phyloP scores from a whole-genome alignment of 2,329 filamentous ascomycete species.

The Coniochaeta pulveracea region DNA sequence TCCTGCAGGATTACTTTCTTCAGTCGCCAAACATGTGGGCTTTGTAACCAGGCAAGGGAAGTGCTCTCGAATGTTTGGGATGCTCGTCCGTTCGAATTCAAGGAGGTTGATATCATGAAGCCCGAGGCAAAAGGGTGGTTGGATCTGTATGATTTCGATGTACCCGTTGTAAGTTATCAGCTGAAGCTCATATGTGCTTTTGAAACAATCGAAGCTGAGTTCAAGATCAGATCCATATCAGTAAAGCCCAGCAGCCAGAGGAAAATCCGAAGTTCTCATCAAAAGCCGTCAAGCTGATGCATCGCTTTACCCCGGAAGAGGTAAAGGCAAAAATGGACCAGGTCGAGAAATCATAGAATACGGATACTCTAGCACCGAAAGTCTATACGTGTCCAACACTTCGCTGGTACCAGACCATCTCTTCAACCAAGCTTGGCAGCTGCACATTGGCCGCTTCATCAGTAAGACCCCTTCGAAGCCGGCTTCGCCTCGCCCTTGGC shows the following conservation, averaged over 20 bases:
- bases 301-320: slow-evolving; percentile 58
- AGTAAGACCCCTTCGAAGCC: slow-evolving; percentile 29
- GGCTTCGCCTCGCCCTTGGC: slow-evolving; percentile 29
- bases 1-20: slow-evolving; percentile 63
- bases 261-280: slow-evolving; percentile 43
- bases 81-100: slow-evolving; percentile 53
- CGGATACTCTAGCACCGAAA: too few species aligned
- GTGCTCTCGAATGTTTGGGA: slow-evolving; percentile 61
- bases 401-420: too few species aligned
- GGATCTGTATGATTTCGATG: slow-evolving; percentile 69
- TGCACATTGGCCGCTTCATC: slow-evolving; percentile 5
- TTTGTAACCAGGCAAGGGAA: slow-evolving; percentile 58
- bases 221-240: slow-evolving; percentile 44
- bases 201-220: not conserved
- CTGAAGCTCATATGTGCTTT: not conserved
- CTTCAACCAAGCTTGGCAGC: too few species aligned
- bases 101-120: slow-evolving; percentile 59
- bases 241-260: slow-evolving; percentile 37
- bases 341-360: slow-evolving; percentile 26
- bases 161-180: slow-evolving; percentile 53
- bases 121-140: slow-evolving; percentile 54
- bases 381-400: too few species aligned
- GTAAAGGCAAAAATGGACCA: slow-evolving; percentile 59
- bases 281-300: slow-evolving; percentile 63
- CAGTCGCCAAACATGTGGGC: slow-evolving; percentile 58